phyloP scores from a whole-genome alignment of 305 asterid genomes.

The Nicotiana rustica region DNA sequence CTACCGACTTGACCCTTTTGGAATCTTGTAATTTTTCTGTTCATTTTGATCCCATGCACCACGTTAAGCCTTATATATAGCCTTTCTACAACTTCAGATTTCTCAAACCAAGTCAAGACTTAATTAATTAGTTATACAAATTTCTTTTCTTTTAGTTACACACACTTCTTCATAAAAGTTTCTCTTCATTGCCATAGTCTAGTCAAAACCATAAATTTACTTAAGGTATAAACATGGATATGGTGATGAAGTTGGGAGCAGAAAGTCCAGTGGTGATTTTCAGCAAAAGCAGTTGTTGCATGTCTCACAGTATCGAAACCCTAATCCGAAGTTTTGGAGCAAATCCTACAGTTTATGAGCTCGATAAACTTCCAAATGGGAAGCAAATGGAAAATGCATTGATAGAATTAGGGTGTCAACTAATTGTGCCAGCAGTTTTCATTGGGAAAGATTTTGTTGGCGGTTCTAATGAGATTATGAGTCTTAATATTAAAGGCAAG shows the following conservation, averaged over 20 bases:
- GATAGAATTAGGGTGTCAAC: constrained; percentile 53
- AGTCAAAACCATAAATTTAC: too few relatives aligned
- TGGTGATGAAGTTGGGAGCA: constrained; percentile 48
- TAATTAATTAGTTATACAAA: too few relatives aligned
- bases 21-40: neutral
- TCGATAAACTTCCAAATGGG: constrained; percentile 56
- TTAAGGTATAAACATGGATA: constrained; percentile 45
- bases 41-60: neutral
- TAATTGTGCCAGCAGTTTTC: constrained; percentile 71
- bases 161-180: too few relatives aligned
- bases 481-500: constrained; percentile 63
- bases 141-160: too few relatives aligned
- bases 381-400: constrained; percentile 59
- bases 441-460: constrained; percentile 64
- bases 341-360: constrained; percentile 58
- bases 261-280: constrained; percentile 66
- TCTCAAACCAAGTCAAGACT: neutral
- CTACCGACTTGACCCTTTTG: neutral
- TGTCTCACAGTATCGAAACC: constrained; percentile 55
- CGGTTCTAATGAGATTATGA: constrained; percentile 66
- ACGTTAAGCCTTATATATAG: neutral
- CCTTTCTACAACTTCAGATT: neutral
- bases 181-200: too few relatives aligned
- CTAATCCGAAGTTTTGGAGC: constrained; percentile 65
- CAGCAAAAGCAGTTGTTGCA: constrained; percentile 70